phyloP scores from a whole-genome alignment of 768 basidiomycete species.

The Coprinopsis sp. region DNA sequence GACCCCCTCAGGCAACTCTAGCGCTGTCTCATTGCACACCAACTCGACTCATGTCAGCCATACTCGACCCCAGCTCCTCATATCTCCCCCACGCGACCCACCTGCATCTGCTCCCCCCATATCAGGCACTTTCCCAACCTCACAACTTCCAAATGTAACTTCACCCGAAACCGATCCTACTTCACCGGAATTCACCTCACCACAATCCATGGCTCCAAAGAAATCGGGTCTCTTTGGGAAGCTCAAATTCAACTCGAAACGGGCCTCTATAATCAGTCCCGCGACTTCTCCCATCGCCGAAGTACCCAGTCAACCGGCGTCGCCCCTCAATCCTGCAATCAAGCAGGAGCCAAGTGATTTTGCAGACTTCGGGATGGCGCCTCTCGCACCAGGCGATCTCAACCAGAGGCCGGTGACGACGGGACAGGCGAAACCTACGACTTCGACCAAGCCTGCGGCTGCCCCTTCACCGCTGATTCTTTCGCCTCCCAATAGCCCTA shows the following conservation, averaged over 20 bases:
- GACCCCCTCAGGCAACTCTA: constrained; percentile 24
- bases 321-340: neutral
- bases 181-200: neutral
- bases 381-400: constrained; percentile 3
- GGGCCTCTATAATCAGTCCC: neutral
- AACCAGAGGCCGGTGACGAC: neutral
- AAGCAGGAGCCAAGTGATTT: neutral
- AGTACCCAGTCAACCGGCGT: neutral
- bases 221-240: constrained; percentile 8
- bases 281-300: neutral
- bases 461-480: constrained; percentile 1
- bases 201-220: constrained; percentile 6
- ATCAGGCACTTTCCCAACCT: constrained; percentile 6
- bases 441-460: neutral
- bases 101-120: constrained; percentile 13
- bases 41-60: constrained; percentile 12
- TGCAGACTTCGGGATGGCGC: constrained; percentile 5
- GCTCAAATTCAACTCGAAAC: constrained; percentile 11
- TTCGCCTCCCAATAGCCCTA: constrained; percentile 4
- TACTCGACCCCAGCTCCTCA: constrained; percentile 11
- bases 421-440: neutral
- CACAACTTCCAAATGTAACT: constrained; percentile 3
- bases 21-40: constrained; percentile 22
- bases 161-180: neutral
- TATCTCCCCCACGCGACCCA: constrained; percentile 9